A percentile compares a stretch with the other conserved stretches of the same genome.
phyloP scores from a whole-genome alignment of 2,329 filamentous ascomycete genomes.

The Colletotrichum plurivorum region DNA sequence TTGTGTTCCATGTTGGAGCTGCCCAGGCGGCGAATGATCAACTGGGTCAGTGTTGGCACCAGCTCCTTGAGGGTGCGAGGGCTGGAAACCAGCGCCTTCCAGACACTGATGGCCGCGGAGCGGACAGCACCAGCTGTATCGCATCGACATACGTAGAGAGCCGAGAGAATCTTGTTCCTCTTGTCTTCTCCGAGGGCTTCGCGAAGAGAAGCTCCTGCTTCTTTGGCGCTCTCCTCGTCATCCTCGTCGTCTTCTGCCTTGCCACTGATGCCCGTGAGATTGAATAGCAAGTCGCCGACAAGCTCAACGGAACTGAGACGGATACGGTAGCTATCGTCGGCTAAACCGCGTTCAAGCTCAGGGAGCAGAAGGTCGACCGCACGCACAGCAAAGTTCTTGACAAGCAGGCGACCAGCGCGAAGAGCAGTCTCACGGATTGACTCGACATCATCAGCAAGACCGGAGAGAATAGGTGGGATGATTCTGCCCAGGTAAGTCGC shows the following conservation, averaged over 20 bases:
- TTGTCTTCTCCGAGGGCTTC: constrained; percentile 96
- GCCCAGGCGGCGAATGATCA: constrained; percentile 93
- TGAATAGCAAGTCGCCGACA: constrained; percentile 96
- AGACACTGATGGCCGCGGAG: constrained; percentile 90
- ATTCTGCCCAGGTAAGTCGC: constrained; percentile 95
- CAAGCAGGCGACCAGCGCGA: constrained; percentile 90
- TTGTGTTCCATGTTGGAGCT: constrained; percentile 99
- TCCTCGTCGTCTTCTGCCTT: constrained; percentile 84
- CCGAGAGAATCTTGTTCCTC: constrained; percentile 96
- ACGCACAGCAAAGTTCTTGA: constrained; percentile 98
- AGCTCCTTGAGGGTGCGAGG: constrained; percentile 95
- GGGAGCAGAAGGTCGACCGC: constrained; percentile 95
- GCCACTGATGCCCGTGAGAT: constrained; percentile 92
- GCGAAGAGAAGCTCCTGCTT: constrained; percentile 92
- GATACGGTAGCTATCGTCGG: constrained; percentile 98
- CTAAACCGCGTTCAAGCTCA: constrained; percentile 94
- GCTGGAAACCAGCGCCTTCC: constrained; percentile 96
- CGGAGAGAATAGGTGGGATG: constrained; percentile 93
- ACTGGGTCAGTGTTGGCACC: constrained; percentile 92
- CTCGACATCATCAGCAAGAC: constrained; percentile 95
- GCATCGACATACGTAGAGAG: constrained; percentile 96
- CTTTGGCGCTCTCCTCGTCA: constrained; percentile 81
- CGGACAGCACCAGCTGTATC: constrained; percentile 95
- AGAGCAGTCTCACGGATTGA: constrained; percentile 97
- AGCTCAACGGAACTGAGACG: constrained; percentile 98